phyloP scores from a whole-genome alignment of 129 eudicot genomes.

The Oenanthe sinensis region DNA sequence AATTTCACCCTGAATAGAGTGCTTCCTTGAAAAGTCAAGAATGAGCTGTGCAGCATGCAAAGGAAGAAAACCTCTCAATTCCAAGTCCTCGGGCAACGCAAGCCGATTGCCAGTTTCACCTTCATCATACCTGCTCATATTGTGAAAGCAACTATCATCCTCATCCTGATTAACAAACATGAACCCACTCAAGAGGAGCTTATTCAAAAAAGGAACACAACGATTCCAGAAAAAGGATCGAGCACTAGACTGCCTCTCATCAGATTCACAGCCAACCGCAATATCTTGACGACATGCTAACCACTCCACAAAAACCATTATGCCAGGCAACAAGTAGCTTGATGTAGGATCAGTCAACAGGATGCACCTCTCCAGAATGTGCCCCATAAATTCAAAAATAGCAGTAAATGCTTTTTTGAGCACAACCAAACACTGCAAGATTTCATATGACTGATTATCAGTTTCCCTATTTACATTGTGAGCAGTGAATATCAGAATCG shows the following conservation, averaged over 20 bases:
- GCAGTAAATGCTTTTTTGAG: slow-evolving; percentile 82
- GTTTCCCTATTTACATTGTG: slow-evolving; percentile 66
- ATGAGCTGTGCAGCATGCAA: slow-evolving; percentile 63
- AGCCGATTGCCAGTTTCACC: slow-evolving; percentile 59
- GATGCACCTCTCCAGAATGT: slow-evolving; percentile 55
- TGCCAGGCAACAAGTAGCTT: slow-evolving; percentile 80
- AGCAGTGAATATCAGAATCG: slow-evolving; percentile 68
- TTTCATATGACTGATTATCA: slow-evolving; percentile 81
- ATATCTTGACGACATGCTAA: slow-evolving; percentile 63
- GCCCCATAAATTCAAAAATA: slow-evolving; percentile 64
- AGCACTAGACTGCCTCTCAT: slow-evolving; percentile 55
- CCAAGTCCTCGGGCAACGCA: slow-evolving; percentile 80
- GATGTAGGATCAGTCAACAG: slow-evolving; percentile 53
- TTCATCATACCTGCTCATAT: slow-evolving; percentile 74
- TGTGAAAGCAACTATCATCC: slow-evolving; percentile 54
- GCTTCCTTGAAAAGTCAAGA: slow-evolving; percentile 70
- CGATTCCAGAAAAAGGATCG: slow-evolving; percentile 67
- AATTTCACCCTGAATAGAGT: slow-evolving; percentile 45
- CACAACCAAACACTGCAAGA: slow-evolving; percentile 74
- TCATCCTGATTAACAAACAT: slow-evolving; percentile 28
- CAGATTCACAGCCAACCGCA: slow-evolving; percentile 49
- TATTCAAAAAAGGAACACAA: slow-evolving; percentile 61
- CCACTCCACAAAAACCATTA: slow-evolving; percentile 86
- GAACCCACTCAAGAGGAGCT: slow-evolving; percentile 37
- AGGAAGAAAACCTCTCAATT: slow-evolving; percentile 82